phyloP scores from a whole-genome alignment of 495 filamentous ascomycete genomes.

The Xylaria cubensis region DNA sequence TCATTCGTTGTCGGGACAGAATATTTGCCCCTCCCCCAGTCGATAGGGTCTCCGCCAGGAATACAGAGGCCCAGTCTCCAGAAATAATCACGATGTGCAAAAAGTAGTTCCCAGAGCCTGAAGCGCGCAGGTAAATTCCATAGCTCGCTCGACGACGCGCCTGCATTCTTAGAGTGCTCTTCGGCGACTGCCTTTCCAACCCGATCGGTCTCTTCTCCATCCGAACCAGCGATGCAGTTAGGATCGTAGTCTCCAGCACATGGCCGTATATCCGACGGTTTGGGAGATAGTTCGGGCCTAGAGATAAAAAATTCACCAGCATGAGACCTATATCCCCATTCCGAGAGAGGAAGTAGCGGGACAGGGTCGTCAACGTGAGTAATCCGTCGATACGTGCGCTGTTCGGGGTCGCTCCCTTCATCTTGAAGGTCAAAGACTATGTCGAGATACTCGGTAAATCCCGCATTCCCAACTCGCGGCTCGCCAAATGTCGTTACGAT shows the following conservation, averaged over 20 bases:
- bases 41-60: slow-evolving; percentile 77
- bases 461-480: slow-evolving; percentile 81
- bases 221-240: slow-evolving; percentile 69
- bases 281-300: slow-evolving; percentile 70
- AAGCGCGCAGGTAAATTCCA: slow-evolving; percentile 65
- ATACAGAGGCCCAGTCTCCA: slow-evolving; percentile 90
- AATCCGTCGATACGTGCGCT: slow-evolving; percentile 70
- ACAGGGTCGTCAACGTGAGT: slow-evolving; percentile 90
- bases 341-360: slow-evolving; percentile 79
- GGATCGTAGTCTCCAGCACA: slow-evolving; percentile 77
- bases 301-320: slow-evolving; percentile 86
- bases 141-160: slow-evolving; percentile 22
- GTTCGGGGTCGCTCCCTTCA: slow-evolving; percentile 33
- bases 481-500: slow-evolving; percentile 92
- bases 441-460: slow-evolving; percentile 72
- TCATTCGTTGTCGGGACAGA: slow-evolving; percentile 33
- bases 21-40: slow-evolving; percentile 64
- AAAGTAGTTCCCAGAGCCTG: slow-evolving; percentile 89
- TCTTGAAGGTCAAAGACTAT: slow-evolving; percentile 62
- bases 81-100: slow-evolving; percentile 96
- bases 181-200: slow-evolving; percentile 28
- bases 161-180: slow-evolving; percentile 32
- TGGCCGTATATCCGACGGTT: slow-evolving; percentile 66
- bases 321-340: slow-evolving; percentile 89
- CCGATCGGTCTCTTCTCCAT: slow-evolving; percentile 39